Conservation (phyloP, 441 rosid species). For the Populus trichocarpa region DNA sequence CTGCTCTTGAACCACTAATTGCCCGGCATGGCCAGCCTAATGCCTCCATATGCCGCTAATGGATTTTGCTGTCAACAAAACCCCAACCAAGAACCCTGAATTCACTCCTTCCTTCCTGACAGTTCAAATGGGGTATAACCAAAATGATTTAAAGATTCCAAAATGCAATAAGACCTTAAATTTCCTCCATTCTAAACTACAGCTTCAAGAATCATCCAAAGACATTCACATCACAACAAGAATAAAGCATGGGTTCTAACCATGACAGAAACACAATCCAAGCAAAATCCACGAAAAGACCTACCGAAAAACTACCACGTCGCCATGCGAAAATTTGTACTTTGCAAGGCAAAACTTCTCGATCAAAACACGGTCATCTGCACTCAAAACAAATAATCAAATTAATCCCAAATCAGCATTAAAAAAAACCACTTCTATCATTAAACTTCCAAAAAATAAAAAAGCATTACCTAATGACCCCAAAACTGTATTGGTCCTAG, state of each 20-base stretch:
- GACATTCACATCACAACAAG: neutral
- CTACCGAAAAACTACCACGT: conserved; percentile 72
- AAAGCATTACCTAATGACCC: conserved; percentile 26
- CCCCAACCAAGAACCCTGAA: neutral
- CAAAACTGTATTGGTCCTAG: conserved; percentile 16
- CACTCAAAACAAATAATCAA: conserved; percentile 21
- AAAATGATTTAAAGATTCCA: neutral
- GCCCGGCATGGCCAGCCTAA: neutral
- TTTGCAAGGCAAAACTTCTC: conserved; percentile 68
- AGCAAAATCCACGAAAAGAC: conserved; percentile 4
- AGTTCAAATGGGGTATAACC: neutral
- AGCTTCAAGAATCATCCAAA: neutral
- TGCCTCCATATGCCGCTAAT: neutral
- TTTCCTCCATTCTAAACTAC: neutral
- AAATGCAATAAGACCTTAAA: neutral
- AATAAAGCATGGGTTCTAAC: neutral
- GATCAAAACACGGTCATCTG: conserved; percentile 68
- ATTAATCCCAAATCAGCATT: conserved; percentile 6
- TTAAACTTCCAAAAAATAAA: neutral
- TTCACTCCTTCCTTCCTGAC: neutral
- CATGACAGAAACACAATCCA: neutral
- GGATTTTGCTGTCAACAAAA: neutral
- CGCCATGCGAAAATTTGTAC: conserved; percentile 75
- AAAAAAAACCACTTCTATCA: neutral
- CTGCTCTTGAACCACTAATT: neutral